Conservation (phyloP, 192 early-diverging fungal genomes). For the Physocladia obscura region DNA sequence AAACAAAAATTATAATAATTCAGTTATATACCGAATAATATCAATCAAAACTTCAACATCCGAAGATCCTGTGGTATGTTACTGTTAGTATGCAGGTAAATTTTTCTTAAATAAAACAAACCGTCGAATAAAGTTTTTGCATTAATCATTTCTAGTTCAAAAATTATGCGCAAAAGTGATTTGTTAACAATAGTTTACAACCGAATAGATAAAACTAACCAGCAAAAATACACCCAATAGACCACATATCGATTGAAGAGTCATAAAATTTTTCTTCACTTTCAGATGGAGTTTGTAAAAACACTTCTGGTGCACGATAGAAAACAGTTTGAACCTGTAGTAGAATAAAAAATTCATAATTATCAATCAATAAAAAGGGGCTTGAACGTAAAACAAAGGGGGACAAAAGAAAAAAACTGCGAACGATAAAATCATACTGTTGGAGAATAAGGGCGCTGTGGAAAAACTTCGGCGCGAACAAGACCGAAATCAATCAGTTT, state of each 20-base stretch:
- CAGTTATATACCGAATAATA: too few relatives aligned
- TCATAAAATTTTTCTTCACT: not conserved
- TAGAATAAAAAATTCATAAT: not conserved
- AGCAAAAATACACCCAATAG: constrained; percentile 1
- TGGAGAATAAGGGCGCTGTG: not conserved
- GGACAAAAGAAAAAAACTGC: not conserved
- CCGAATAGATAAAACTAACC: not conserved
- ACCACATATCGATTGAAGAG: not conserved
- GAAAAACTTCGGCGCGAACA: not conserved
- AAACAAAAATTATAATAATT: too few relatives aligned
- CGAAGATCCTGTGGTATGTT: too few relatives aligned
- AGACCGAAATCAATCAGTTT: constrained; percentile 19
- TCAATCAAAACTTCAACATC: too few relatives aligned
- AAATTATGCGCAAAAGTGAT: too few relatives aligned
- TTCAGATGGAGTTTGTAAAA: not conserved
- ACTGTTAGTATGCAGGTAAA: too few relatives aligned
- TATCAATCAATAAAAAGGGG: too few relatives aligned
- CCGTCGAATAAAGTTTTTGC: not conserved
- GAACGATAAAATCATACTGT: too few relatives aligned
- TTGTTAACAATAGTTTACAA: not conserved
- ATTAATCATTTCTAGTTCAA: not conserved
- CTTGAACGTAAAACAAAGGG: too few relatives aligned
- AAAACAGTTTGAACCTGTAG: constrained; percentile 2
- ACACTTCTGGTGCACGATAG: constrained; percentile 16
- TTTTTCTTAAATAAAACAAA: too few relatives aligned